Base-by-base conservation (phyloP, 768 basidiomycete species). In the Stropharia rugosoannulata region DNA sequence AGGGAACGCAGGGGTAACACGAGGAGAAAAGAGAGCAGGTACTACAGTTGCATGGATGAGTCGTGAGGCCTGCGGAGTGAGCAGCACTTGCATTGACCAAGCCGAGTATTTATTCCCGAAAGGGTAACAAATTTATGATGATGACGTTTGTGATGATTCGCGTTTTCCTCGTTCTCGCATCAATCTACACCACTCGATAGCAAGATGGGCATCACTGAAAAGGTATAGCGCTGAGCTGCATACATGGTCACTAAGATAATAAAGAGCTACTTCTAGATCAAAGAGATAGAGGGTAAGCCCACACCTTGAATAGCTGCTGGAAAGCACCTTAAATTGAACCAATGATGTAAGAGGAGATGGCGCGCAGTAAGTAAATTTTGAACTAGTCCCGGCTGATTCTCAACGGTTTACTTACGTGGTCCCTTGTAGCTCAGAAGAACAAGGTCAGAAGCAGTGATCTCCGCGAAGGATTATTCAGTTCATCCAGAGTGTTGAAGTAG, bases 121-220 rank as follows among this genome's bases (percentile, higher is more conserved):
- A 32, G 32, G 51, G 51, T 27, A 32, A 44, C 42, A 52, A 44
- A 52, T 44, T 52, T 52, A 42, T 18, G 16, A 51, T 51, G 27
- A 47, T n/a, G 47, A 47, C 54, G 38, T 44, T 48, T 40, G 40
- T 48, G 45, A 54, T 39, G 22, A 37, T 40, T 38, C 37, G 12
- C 47, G 29, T 32, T 32, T 25, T 8, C 43, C 38, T 48, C 47
- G 29, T 70, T 73, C 56, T 41, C 38, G 56, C 50, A 51, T 45
- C 56, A 49, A 40, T 41, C 45, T 46, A n/a, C 37, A 52, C 11
- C 39, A 13, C 27, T 29, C 68, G 43, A 55, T 49, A 56, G 37
- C 56, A 64, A 49, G 66, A 97, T 98, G 95, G 95, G 95, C 65
- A 84, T 97, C 66, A 80, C 94, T 64, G 95, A 98, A 75, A 98